Conservation (phyloP, 2,329 filamentous ascomycete genomes). For the Didymella keratinophila region DNA sequence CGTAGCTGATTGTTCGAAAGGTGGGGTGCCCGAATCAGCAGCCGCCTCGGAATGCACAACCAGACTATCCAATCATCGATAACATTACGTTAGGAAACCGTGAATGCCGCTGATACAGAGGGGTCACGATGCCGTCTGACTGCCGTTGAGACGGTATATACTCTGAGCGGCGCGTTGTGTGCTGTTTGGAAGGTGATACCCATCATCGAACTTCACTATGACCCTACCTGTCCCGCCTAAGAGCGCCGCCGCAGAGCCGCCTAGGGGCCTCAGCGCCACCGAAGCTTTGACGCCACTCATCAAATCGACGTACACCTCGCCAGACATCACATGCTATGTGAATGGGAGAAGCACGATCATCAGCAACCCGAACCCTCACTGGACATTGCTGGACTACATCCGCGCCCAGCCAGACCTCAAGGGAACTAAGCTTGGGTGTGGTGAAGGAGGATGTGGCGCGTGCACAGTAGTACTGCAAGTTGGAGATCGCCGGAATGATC, state of each 20-base stretch:
- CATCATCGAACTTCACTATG: slow-evolving; percentile 30
- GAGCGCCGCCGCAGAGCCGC: slow-evolving; percentile 39
- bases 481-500: slow-evolving; percentile 70
- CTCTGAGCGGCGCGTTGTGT: neutral
- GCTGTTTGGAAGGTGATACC: slow-evolving; percentile 1
- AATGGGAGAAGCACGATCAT: slow-evolving; percentile 87
- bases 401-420: slow-evolving; percentile 83
- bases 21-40: slow-evolving; percentile 14
- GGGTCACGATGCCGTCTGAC: slow-evolving; percentile 14
- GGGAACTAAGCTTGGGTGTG: slow-evolving; percentile 94
- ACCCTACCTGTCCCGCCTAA: slow-evolving; percentile 41
- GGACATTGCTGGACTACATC: slow-evolving; percentile 90
- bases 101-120: slow-evolving; percentile 28
- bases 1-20: slow-evolving; percentile 7
- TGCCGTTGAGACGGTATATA: slow-evolving; percentile 11
- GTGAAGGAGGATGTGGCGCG: slow-evolving; percentile 92
- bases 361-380: slow-evolving; percentile 86
- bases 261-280: slow-evolving; percentile 36
- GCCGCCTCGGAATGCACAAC: slow-evolving; percentile 2
- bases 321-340: slow-evolving; percentile 78
- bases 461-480: slow-evolving; percentile 76
- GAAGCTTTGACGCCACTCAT: slow-evolving; percentile 70
- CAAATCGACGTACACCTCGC: slow-evolving; percentile 79
- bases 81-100: slow-evolving; percentile 31
- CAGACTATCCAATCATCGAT: slow-evolving; percentile 32